Conservation (phyloP, 2,329 filamentous ascomycete species). For the Alternaria consortialis region DNA sequence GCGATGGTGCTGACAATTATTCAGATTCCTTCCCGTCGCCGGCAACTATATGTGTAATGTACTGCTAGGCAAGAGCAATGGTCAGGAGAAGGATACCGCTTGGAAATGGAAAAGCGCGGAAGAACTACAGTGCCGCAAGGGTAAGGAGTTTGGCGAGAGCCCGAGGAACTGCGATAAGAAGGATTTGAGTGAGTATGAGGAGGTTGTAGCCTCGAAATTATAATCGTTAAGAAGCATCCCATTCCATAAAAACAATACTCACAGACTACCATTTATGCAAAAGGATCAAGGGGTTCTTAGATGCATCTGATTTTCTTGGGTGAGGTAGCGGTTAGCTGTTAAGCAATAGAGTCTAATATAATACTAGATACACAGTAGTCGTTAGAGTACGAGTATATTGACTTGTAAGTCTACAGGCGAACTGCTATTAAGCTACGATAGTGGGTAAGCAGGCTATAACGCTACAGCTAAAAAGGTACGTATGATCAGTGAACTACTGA, state of each 20-base stretch:
- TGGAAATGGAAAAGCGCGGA: conserved; percentile 49
- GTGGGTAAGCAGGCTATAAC: too few species aligned
- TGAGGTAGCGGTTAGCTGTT: too few species aligned
- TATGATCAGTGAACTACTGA: too few species aligned
- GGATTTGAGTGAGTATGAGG: conserved; percentile 26
- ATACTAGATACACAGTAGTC: too few species aligned
- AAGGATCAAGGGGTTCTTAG: too few species aligned
- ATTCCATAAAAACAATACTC: not conserved
- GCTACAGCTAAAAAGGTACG: too few species aligned
- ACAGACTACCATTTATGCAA: not conserved
- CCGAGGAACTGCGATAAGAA: conserved; percentile 14
- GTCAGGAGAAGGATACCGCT: conserved; percentile 45
- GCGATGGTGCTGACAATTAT: not conserved
- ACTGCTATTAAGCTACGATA: too few species aligned
- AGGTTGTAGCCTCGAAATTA: conserved; percentile 5
- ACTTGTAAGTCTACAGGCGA: too few species aligned
- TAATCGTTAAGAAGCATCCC: not conserved
- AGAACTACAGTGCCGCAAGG: conserved; percentile 23
- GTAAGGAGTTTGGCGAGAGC: conserved; percentile 32
- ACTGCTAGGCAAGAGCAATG: conserved; percentile 46
- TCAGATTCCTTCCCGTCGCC: conserved; percentile 66
- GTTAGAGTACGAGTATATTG: too few species aligned
- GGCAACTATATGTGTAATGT: conserved; percentile 66
- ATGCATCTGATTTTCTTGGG: too few species aligned
- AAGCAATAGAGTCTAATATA: too few species aligned